Evolutionary conservation across 2,329 filamentous ascomycete genomes (phyloP), one percentile per base, ranked within the genome.

Genomic region (Cladophialophora immunda): DNA sequence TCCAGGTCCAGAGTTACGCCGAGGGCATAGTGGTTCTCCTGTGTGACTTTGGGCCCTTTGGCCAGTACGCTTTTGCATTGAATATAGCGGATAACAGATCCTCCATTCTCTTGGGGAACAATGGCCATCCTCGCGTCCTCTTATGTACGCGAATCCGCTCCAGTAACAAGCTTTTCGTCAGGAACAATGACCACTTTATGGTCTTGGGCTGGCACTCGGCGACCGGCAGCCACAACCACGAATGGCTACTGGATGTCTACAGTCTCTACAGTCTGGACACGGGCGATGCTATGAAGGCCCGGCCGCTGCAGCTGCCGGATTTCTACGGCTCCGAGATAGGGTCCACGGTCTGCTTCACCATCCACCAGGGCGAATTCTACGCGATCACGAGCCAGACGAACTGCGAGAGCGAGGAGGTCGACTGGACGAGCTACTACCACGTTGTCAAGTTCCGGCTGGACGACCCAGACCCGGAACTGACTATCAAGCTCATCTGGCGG

Each of bases 351-450:
- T 90, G 87, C 67, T 93, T 94, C 73, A 89, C 91, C 67, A 85
- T 93, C 19, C 82, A 91, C 67, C 82, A 87, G 41, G 84, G 81
- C 9, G 82, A 87, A 71, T 87, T 94, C 47, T 93, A 93, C 71
- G 89, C 85, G 0, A 78, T 93, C 5, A 91, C 90, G 0, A 93
- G 88, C 69, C 85, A 89, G 70, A 85, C 85, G 1, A 83, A 84
- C 2, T 86, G 87, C 60, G 86, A 90, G 65, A 82, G 86, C 0
- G 86, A 90, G 65, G 87, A 90, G 65, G 81, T 86, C 4, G 86
- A 90, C 65, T 90, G 87, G 84, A 87, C 86, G 0, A 91, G 89
- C 0, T 90, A 87, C 74, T 94, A 93, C 73, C 84, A 88, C 64
- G 90, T 87, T 74, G 81, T 88, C 53, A 86, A 89, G 9, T 87